These are phyloP conservation scores for Corylus avellana DNA, from an alignment of 306 rosid genomes.

Conservation along the genomic window DNA sequence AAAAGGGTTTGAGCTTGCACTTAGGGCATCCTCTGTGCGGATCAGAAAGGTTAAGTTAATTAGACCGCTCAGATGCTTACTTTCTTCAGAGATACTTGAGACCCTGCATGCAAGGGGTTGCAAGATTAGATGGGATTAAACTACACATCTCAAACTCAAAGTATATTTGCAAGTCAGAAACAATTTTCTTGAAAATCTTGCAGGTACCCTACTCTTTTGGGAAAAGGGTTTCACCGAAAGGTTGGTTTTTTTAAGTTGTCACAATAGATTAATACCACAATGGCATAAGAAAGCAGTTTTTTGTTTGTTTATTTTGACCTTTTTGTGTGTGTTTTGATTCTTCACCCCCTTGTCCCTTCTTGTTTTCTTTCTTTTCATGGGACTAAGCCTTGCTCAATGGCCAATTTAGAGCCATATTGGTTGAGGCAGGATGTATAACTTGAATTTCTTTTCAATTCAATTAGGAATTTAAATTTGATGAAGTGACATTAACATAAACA, in stretches of 20 bases:
- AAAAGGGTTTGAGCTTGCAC: conserved; percentile 62
- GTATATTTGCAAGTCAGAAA: neutral
- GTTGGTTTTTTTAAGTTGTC: neutral
- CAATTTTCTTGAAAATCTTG: neutral
- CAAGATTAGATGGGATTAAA: conserved; percentile 71
- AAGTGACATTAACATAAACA: neutral
- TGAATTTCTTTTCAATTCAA: neutral
- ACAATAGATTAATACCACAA: neutral
- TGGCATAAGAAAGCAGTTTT: neutral
- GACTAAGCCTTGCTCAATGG: neutral
- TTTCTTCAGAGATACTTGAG: conserved; percentile 49
- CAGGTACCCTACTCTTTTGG: neutral
- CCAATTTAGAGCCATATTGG: neutral
- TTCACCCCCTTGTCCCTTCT: neutral
- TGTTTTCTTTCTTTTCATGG: neutral
- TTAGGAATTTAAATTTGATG: neutral
- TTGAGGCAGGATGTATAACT: neutral
- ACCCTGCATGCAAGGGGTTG: conserved; percentile 50
- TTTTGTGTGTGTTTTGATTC: neutral
- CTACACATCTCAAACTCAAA: neutral
- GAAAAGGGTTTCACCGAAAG: neutral
- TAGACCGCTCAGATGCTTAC: conserved; percentile 43
- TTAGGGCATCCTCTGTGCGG: conserved; percentile 48
- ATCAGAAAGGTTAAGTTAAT: conserved; percentile 60
- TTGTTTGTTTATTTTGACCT: neutral